Evolutionary conservation across 495 filamentous ascomycete genomes (phyloP), one percentile per base, ranked within the genome.

Genomic region (Lindgomyces ingoldianus): DNA sequence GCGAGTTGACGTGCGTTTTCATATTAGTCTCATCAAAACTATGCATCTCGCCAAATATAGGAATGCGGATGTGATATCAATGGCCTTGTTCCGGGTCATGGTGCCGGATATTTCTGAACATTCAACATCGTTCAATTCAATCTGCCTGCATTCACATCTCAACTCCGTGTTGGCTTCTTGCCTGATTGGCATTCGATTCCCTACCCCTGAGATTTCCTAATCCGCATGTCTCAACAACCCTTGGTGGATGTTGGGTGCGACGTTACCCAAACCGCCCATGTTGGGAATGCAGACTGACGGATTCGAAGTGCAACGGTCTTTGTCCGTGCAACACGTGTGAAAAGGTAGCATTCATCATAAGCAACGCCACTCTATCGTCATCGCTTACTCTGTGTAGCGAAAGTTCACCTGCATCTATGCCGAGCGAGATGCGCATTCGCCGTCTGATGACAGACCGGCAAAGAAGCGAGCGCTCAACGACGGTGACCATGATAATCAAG

Each of bases 311-410:
- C 75, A 88, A 91, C 75, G 88, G 88, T 52, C 73, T 84, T 58
- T 83, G 83, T 57, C 87, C 86, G 25, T 91, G 88, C 70, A 84
- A 84, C 51, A 89, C 86, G 25, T 91, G 69, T 47, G 67, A 65
- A 48, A 72, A 72, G 65, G 65, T 68, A 58, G 18, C 16, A 9
- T 19, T 24, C 36, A 26, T 41, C 42, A 27, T 22, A 6, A 22
- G 30, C 12, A 12, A 48, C 48, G 25, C 16, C 18, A 1, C 1
- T 4, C 49, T 14, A 49, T 25, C 41, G 25, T 27, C 1, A 25
- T 25, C 30, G 41, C 44, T 63, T 39, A 60, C 52, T 1, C 14
- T 41, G 4, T n/a, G n/a, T 50, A 69, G 67, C 50, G 67, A 11
- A 66, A 70, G 48, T 70, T 70, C 26, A 64, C 48, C 18, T 70